Base-by-base conservation (phyloP, 345 rosid species). In the Hibiscus mutabilis region DNA sequence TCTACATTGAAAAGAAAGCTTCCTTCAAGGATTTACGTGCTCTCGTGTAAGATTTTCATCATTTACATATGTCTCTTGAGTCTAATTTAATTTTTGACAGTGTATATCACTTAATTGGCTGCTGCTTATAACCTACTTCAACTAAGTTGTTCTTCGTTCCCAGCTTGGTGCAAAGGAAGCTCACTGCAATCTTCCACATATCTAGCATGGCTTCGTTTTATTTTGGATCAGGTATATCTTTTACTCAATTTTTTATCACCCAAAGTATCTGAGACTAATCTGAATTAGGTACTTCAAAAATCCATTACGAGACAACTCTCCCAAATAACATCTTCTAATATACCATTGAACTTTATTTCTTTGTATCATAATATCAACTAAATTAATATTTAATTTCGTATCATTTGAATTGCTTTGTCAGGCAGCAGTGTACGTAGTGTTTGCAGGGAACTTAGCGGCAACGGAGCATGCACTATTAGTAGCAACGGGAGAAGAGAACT, bases 371-470 rank as follows among this genome's bases (percentile, higher is more conserved):
- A n/a, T n/a, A n/a, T n/a, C n/a, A n/a, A n/a, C n/a, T n/a, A n/a
- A n/a, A n/a, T n/a, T n/a, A n/a, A n/a, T n/a, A n/a, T n/a, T n/a
- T n/a, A n/a, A 15, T 49, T 49, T 33, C 6, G 35, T 18, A 21
- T 53, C 11, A 1, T 63, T 35, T 37, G 49, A 37, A 21, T 42
- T 42, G 33, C 33, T 21, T 40, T 21, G 16, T 42, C 25, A 89
- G 97, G 51, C 76, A 4, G 83, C 79, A 18, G 92, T 73, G 12
- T 89, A 88, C 76, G 33, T 37, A 10, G 82, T 86, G 47, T 84
- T 84, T 62, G 91, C 81, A 0, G 79, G 77, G 6, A 83, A 79
- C 47, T 25, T 77, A 0, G 86, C 92, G 0, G 87, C 85, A 1
- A 14, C 71, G 0, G 84, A 78, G 75, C 85, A 86, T 0, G 72